Conservation (phyloP, 495 filamentous ascomycete species). For the Endocarpon pusillum region DNA sequence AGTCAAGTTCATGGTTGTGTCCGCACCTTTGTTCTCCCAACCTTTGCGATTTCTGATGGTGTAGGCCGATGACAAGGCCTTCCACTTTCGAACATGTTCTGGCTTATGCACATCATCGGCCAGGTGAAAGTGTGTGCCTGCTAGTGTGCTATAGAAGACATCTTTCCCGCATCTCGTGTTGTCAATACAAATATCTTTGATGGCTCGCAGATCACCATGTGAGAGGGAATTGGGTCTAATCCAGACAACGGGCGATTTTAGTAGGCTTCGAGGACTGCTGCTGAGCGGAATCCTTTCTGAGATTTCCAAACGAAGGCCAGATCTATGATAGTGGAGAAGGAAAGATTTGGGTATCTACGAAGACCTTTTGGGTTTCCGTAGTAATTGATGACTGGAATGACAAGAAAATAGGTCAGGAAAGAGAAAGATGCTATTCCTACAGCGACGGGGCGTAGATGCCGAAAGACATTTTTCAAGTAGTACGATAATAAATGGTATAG, state of each 20-base stretch:
- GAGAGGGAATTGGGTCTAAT: slow-evolving; percentile 36
- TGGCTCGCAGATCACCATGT: slow-evolving; percentile 26
- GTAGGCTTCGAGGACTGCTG: too few relatives aligned
- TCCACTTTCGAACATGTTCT: slow-evolving; percentile 33
- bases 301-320: slow-evolving; percentile 29
- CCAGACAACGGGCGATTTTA: slow-evolving; percentile 34
- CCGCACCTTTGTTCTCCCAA: slow-evolving; percentile 39
- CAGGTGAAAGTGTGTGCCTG: slow-evolving; percentile 27
- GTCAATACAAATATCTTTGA: slow-evolving; percentile 41
- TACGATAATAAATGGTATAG: too few relatives aligned
- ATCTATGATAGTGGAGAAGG: slow-evolving; percentile 24
- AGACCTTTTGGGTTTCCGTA: slow-evolving; percentile 32
- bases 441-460: too few relatives aligned
- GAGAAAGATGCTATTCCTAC: too few relatives aligned
- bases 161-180: slow-evolving; percentile 33
- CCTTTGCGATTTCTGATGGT: slow-evolving; percentile 35
- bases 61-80: slow-evolving; percentile 32
- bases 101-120: slow-evolving; percentile 30
- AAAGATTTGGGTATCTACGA: slow-evolving; percentile 31
- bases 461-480: too few relatives aligned
- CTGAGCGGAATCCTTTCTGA: slow-evolving; percentile 26
- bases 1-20: too few relatives aligned
- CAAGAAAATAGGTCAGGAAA: slow-evolving; percentile 31
- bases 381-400: slow-evolving; percentile 23
- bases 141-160: slow-evolving; percentile 21